phyloP scores from a whole-genome alignment of 2,329 filamentous ascomycete genomes.

The Ophiostoma angusticollis region DNA sequence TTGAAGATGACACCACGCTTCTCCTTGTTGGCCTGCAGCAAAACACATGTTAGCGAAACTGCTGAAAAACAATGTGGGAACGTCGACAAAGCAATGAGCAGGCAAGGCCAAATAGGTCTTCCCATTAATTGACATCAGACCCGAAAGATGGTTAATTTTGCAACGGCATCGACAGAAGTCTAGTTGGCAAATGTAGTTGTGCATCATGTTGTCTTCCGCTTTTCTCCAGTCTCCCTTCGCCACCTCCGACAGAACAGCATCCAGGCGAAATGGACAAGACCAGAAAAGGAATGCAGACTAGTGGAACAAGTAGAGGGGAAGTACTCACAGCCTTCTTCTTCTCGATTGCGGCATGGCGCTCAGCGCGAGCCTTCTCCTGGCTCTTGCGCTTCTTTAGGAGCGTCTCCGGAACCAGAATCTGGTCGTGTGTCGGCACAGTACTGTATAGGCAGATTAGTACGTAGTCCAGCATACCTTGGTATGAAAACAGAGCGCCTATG shows the following conservation, averaged over 20 bases:
- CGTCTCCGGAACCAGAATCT: conserved; percentile 97
- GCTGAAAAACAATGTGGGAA: neutral
- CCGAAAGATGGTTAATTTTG: conserved; percentile 99
- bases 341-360: conserved; percentile 64
- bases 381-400: conserved; percentile 99
- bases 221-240: conserved; percentile 22
- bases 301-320: conserved; percentile 11
- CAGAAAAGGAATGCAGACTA: neutral
- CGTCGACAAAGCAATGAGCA: too few relatives aligned
- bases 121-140: conserved; percentile 52
- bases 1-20: conserved; percentile 99
- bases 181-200: conserved; percentile 78
- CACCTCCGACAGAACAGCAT: neutral
- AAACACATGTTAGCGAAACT: conserved; percentile 14
- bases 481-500: conserved; percentile 63
- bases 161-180: conserved; percentile 95
- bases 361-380: conserved; percentile 97
- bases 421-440: conserved; percentile 84
- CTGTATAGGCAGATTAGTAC: conserved; percentile 69
- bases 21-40: conserved; percentile 80
- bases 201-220: conserved; percentile 57
- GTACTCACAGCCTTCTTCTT: conserved; percentile 78
- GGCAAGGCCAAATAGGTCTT: neutral
- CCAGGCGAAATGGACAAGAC: conserved; percentile 3
- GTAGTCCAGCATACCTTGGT: conserved; percentile 52